These are phyloP conservation scores for Crataegus laevigata DNA, from an alignment of 306 rosid genomes.

Conservation along the genomic window DNA sequence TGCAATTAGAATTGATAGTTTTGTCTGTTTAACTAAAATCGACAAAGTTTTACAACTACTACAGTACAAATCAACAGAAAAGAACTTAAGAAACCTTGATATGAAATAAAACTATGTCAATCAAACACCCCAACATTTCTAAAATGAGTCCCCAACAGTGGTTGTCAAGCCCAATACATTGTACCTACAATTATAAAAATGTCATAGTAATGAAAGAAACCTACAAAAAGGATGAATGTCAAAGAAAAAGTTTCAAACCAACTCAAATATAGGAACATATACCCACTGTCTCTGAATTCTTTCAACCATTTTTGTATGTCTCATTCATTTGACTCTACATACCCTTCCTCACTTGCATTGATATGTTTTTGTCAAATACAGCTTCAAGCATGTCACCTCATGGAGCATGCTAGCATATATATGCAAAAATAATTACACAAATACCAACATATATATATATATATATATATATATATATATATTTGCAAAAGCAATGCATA, in stretches of 20 bases:
- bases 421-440: no score
- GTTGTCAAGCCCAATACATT: slow-evolving; percentile 85
- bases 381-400: no score
- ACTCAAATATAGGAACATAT: slow-evolving; percentile 20
- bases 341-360: slow-evolving; percentile 54
- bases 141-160: slow-evolving; percentile 74
- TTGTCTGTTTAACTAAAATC: neutral
- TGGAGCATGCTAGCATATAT: no score
- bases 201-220: slow-evolving; percentile 7
- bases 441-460: no score
- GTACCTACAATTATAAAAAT: slow-evolving; percentile 44
- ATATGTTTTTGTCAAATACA: neutral
- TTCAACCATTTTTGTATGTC: slow-evolving; percentile 90
- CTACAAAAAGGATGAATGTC: neutral
- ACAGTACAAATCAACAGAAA: slow-evolving; percentile 11
- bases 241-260: neutral
- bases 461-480: no score
- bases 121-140: slow-evolving; percentile 51
- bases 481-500: no score
- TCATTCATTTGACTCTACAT: slow-evolving; percentile 55
- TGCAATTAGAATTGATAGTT: no score
- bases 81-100: neutral
- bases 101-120: slow-evolving; percentile 17
- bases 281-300: slow-evolving; percentile 95
- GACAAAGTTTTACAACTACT: neutral